phyloP scores from a whole-genome alignment of 2,329 filamentous ascomycete species.

The Monilinia polystroma region DNA sequence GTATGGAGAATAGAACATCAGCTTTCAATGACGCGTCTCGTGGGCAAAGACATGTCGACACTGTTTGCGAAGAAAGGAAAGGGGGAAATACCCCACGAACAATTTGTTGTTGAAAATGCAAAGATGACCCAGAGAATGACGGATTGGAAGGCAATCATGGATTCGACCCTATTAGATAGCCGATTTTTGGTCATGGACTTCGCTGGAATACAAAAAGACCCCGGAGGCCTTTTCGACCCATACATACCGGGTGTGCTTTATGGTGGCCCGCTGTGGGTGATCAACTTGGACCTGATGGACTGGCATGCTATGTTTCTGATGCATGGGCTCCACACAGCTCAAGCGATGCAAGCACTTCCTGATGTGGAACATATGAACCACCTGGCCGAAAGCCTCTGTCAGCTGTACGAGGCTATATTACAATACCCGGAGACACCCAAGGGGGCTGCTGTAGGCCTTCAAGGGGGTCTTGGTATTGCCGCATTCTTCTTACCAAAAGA shows the following conservation, averaged over 20 bases:
- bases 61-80: constrained; percentile 69
- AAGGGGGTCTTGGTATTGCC: constrained; percentile 74
- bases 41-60: constrained; percentile 77
- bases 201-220: constrained; percentile 40
- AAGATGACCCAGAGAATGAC: constrained; percentile 50
- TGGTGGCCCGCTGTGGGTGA: constrained; percentile 66
- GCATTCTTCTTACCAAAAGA: constrained; percentile 79
- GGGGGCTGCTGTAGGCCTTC: constrained; percentile 69
- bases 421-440: constrained; percentile 68
- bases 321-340: constrained; percentile 71
- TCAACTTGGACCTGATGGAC: constrained; percentile 74
- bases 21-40: constrained; percentile 64
- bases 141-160: constrained; percentile 56
- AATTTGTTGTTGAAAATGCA: constrained; percentile 63
- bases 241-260: constrained; percentile 70
- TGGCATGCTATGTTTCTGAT: constrained; percentile 77
- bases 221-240: constrained; percentile 65
- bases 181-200: constrained; percentile 64
- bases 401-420: constrained; percentile 76
- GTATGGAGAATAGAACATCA: constrained; percentile 66
- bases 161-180: constrained; percentile 60
- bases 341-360: constrained; percentile 49
- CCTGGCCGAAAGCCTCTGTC: constrained; percentile 69
- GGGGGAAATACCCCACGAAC: constrained; percentile 61
- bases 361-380: constrained; percentile 53